Base-by-base conservation (phyloP, 805 yeast genomes). In the Kluyveromyces nonfermentans region DNA sequence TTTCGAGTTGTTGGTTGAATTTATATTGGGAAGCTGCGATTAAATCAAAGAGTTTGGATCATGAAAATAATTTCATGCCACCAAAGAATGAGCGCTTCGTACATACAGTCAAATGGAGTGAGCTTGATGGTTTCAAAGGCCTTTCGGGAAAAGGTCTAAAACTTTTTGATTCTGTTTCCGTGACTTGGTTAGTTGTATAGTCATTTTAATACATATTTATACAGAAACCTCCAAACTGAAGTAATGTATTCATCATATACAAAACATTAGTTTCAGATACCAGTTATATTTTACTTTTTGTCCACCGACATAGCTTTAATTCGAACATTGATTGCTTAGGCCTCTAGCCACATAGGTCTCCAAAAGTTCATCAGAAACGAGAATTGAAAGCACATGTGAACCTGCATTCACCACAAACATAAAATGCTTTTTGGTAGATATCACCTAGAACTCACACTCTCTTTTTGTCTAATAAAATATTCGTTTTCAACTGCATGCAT, bases 121-220 rank as follows among this genome's bases (percentile, higher is more conserved):
- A 74, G 0, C 64, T 82, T 51, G 94, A 85, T 60, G 94, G 95
- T 0, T 70, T 70, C 45, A 71, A 72, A 49, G 94, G 93, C 1
- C 71, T 78, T 1, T 53, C 56, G n/a, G 67, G 66, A 37, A 73
- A 71, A 49, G 88, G 88, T 0, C 44, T 65, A 3, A 66, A 68
- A 47, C 51, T 73, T 9, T 81, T 83, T 52, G 80, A 78, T n/a
- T 42, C 62, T 9, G 51, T 79, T 6, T 70, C 68, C 41, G 53
- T 77, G 9, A 58, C 55, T 16, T 58, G 59, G 62, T 40, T 46
- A 9, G 21, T 46, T 16, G 6, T 35, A n/a, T 45, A 19, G 34
- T 25, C 30, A 25, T 3, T 25, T 14, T 25, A 10, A 22, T 22
- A 10, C 12, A 4, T 25, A 25, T 25, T 2, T 25, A 25, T 25